Evolutionary conservation across 495 filamentous ascomycete species (phyloP), one percentile per base, ranked within the genome.

Genomic region (Aspergillus asperescens): DNA sequence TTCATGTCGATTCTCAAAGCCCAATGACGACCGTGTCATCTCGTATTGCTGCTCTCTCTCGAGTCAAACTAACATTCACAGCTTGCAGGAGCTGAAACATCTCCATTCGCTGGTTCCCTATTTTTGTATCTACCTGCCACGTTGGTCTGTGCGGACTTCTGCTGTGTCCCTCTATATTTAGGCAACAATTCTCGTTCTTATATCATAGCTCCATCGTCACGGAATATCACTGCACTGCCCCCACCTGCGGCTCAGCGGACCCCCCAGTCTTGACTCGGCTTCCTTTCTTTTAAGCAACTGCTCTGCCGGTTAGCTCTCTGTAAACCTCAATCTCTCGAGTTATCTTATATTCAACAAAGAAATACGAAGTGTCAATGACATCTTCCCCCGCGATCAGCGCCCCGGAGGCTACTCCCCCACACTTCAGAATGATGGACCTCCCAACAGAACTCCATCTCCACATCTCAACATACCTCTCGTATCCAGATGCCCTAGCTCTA

Each of bases 381-480:
- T 23, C 45, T n/a, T 7, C 8, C 37, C 38, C 49, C 12, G 16
- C 48, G 15, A 19, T 16, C 40, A 29, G 29, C 23, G 1, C 3
- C n/a, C 25, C 28, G 37, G 7, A 13, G 25, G 32, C 32, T 10
- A 15, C 19, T 16, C 48, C 38, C 12, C 18, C 51, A 6, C 48
- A 35, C 2, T 24, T 47, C 22, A 50, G 29, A 7, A 56, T 79
- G 1, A 68, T 70, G 63, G 51, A 58, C 35, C 73, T 88, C 8
- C 84, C 84, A 2, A 72, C 81, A 19, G 84, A 88, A 59, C 75
- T 88, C 23, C 84, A 86, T 75, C 24, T 83, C 62, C 59, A 92
- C 81, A 78, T 96, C 79, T 74, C 90, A 82, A 58, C 88, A 64
- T 55, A 89, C 80, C 70, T 96, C 84, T 54, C 87, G 67, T 60